phyloP scores from a whole-genome alignment of 1,284 basidiomycete species.

The Polyporus tsugae region DNA sequence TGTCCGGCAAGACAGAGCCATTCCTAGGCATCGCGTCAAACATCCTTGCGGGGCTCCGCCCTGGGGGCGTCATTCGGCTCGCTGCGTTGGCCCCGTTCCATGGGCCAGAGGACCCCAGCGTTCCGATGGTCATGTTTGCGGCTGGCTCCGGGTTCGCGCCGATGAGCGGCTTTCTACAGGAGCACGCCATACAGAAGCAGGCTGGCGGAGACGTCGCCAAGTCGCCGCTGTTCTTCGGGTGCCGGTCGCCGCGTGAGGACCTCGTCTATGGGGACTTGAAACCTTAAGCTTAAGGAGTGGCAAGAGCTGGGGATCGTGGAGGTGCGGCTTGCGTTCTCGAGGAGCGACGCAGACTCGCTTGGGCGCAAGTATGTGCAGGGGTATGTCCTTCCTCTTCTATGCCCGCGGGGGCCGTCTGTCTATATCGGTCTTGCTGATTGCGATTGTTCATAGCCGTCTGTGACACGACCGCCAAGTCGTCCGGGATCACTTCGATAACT shows the following conservation, averaged over 20 bases:
- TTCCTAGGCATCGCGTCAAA: slow-evolving; percentile 60
- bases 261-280: slow-evolving; percentile 52
- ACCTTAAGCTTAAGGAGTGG: slow-evolving; percentile 58
- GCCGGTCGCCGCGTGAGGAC: slow-evolving; percentile 52
- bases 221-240: slow-evolving; percentile 59
- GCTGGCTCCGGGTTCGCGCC: slow-evolving; percentile 61
- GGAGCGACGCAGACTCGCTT: slow-evolving; percentile 45
- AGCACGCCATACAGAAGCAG: slow-evolving; percentile 56
- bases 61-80: slow-evolving; percentile 55
- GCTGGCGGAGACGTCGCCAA: slow-evolving; percentile 54
- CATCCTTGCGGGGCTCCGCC: slow-evolving; percentile 52
- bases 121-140: slow-evolving; percentile 58
- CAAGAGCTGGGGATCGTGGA: slow-evolving; percentile 53
- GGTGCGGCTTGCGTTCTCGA: slow-evolving; percentile 58
- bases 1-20: slow-evolving; percentile 43
- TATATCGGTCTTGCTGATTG: neutral
- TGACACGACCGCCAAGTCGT: slow-evolving; percentile 54
- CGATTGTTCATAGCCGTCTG: slow-evolving; percentile 46
- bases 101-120: slow-evolving; percentile 51
- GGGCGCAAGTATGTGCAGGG: slow-evolving; percentile 61
- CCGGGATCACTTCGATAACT: slow-evolving; percentile 41
- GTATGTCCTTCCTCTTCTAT: slow-evolving; percentile 42
- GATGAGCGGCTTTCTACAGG: slow-evolving; percentile 63
- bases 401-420: neutral
- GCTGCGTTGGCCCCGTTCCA: slow-evolving; percentile 55